Conservation (phyloP, 495 filamentous ascomycete species). For the Oidiodendron maius region DNA sequence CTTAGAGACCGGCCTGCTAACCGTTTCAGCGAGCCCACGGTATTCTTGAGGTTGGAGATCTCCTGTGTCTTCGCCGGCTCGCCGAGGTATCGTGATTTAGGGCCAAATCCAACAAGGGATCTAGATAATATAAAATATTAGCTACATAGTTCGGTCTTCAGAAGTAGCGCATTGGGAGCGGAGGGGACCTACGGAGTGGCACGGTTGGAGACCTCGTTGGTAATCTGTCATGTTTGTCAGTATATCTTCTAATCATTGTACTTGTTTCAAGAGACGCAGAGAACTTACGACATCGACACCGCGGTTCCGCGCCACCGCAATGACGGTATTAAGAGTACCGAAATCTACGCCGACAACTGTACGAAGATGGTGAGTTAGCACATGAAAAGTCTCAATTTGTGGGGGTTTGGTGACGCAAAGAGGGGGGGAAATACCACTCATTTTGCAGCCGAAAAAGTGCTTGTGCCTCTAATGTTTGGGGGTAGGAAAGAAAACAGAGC, state of each 20-base stretch:
- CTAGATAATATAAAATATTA: conserved; percentile 39
- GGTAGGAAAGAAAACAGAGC: not conserved
- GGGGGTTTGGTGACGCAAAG: not conserved
- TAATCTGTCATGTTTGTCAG: conserved; percentile 56
- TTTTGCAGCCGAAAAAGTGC: conserved; percentile 14
- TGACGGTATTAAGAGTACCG: conserved; percentile 93
- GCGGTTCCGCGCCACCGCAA: conserved; percentile 94
- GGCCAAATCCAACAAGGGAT: conserved; percentile 89
- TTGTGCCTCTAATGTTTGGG: not conserved
- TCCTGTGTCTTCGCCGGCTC: conserved; percentile 97
- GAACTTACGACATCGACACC: conserved; percentile 97
- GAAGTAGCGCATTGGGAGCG: not conserved
- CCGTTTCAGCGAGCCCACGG: conserved; percentile 85
- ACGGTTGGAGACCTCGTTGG: conserved; percentile 98
- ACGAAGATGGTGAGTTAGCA: conserved; percentile 8
- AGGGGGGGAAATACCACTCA: conserved; percentile 16
- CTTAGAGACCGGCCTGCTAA: conserved; percentile 74
- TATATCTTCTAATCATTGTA: not conserved
- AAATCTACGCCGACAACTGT: conserved; percentile 73
- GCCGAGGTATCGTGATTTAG: conserved; percentile 87
- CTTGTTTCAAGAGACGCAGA: conserved; percentile 2
- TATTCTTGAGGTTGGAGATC: conserved; percentile 99
- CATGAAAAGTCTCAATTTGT: not conserved
- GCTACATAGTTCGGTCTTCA: not conserved
- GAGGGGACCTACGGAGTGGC: conserved; percentile 81